These are phyloP conservation scores for Arabidopsis thaliana DNA, from an alignment of 345 rosid species.

Conservation along the genomic window DNA sequence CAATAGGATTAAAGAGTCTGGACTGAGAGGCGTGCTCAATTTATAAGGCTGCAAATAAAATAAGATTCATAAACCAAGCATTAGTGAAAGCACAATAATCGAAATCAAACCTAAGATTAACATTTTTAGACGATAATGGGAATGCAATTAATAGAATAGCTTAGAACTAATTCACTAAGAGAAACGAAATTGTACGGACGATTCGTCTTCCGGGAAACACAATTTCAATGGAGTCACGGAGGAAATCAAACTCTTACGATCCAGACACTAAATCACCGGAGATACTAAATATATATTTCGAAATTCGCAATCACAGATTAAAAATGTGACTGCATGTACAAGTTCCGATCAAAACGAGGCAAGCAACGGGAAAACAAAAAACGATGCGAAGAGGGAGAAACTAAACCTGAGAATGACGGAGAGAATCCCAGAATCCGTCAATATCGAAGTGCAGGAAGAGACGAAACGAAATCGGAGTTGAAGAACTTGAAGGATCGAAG, in stretches of 20 bases:
- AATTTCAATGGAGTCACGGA: conserved; percentile 1
- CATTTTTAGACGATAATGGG: background rate
- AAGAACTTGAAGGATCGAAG: background rate
- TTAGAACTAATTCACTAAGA: background rate
- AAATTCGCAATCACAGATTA: background rate
- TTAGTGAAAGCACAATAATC: conserved; percentile 2
- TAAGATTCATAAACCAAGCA: conserved; percentile 14
- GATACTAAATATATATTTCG: background rate
- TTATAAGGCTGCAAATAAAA: conserved; percentile 15
- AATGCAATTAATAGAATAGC: background rate
- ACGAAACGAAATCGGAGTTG: conserved; percentile 7
- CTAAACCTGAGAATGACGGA: conserved; percentile 5
- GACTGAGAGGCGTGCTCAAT: background rate
- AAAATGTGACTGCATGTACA: conserved; percentile 32
- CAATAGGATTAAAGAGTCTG: background rate
- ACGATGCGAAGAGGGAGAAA: conserved; percentile 14
- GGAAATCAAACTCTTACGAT: conserved; percentile 20
- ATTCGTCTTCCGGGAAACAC: conserved; percentile 16
- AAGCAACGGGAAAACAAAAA: background rate
- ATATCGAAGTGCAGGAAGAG: conserved; percentile 18
- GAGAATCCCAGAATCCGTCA: background rate
- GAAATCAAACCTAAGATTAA: conserved; percentile 14
- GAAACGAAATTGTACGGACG: conserved; percentile 29
- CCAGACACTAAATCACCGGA: background rate
- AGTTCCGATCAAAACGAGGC: conserved; percentile 38